Base-by-base conservation (phyloP, 306 rosid genomes). In the Corylus heterophylla region DNA sequence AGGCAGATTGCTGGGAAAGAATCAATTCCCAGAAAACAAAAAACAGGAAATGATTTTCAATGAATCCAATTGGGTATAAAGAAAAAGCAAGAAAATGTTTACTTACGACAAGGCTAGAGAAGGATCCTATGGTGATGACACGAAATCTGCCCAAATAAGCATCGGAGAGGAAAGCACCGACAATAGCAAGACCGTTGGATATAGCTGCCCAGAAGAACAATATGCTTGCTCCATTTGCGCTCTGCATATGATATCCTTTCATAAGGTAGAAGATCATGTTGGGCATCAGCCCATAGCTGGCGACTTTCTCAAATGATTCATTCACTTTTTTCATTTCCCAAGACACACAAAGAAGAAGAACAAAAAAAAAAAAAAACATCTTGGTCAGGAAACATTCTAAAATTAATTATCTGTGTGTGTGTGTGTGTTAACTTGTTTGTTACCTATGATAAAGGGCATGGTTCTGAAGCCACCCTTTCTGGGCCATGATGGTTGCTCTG, bases 381-480 rank as follows among this genome's bases (percentile, higher is more conserved):
- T 16, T 8, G 54, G 22, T 51, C 37, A 51, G 22, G 22, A 66
- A 71, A 71, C 7, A 20, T 2, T 20, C n/a, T 22, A 20, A n/a
- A 49, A 27, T 3, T 20, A 66, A 51, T 48, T 0, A 10, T 48
- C 50, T n/a, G 16, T 52, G 20, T 51, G 63, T 52, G 20, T 51
- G 63, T 61, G 48, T 29, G 11, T 27, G 37, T 69, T 37, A 37
- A 5, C 42, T 31, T 39, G 7, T 27, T 31, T 50, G 55, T 27
- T 76, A 88, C 91, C 86, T 82, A 88, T 86, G 83, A 88, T 88
- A 77, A 88, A 83, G 37, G 89, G 89, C 91, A 88, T 83, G 78
- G 91, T 86, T 75, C 83, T 80, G 2, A 77, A 81, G 47, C 89
- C 92, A 75, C 89, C 92, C 37, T 81, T 86, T 81, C 85, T 79